Conservation (phyloP, 2,329 filamentous ascomycete genomes). For the Cercospora berteroae region DNA sequence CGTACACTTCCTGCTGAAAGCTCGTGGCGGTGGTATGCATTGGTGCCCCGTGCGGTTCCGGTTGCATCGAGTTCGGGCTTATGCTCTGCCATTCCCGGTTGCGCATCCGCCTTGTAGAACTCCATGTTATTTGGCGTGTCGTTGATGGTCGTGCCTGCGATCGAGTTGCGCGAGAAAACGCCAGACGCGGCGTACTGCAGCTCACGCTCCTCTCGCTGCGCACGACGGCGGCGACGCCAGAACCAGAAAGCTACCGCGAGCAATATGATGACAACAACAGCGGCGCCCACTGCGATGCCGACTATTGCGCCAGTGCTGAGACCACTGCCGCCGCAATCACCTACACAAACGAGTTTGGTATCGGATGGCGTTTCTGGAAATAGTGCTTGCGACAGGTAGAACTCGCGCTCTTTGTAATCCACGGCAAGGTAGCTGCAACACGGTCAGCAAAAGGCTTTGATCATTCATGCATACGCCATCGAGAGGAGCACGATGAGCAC, state of each 20-base stretch:
- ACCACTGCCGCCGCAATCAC: neutral
- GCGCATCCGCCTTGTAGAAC: constrained; percentile 14
- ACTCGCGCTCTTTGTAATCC: constrained; percentile 16
- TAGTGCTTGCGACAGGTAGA: constrained; percentile 10
- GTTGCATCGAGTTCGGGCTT: constrained; percentile 24
- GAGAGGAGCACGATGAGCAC: too few relatives aligned
- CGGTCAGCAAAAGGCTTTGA: neutral
- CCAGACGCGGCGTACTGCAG: neutral
- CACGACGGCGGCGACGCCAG: neutral
- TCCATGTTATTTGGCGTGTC: constrained; percentile 13
- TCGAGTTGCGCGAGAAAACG: constrained; percentile 7
- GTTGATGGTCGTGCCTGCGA: constrained; percentile 23
- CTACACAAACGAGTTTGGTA: neutral
- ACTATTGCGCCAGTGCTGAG: constrained; percentile 20
- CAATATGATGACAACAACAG: constrained; percentile 4
- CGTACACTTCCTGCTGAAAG: constrained; percentile 17
- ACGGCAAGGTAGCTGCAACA: constrained; percentile 12
- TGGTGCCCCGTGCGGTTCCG: constrained; percentile 7
- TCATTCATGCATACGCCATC: too few relatives aligned
- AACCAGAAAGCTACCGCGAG: constrained; percentile 15
- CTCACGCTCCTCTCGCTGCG: constrained; percentile 1
- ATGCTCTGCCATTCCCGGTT: constrained; percentile 6
- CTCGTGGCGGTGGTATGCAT: constrained; percentile 18
- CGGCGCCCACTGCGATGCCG: constrained; percentile 18
- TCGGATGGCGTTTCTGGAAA: neutral